Base-by-base conservation (phyloP, 2,329 filamentous ascomycete species). In the Trichophaea hybrida region DNA sequence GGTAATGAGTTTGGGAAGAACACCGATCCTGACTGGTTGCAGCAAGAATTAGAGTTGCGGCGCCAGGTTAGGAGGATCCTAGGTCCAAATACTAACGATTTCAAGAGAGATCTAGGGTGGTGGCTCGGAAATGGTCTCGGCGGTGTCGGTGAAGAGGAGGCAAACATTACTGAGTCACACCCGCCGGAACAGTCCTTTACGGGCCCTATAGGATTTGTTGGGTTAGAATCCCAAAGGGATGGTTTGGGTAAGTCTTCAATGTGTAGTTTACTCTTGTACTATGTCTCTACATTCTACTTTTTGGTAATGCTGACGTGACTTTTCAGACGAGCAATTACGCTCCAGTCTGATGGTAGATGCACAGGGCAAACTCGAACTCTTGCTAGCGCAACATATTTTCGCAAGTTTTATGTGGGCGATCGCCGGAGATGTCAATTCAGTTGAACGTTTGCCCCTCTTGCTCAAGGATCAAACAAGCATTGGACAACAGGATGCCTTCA, bases 331-430 rank as follows among this genome's bases (percentile, higher is more conserved):
- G 2, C 10, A 43, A 50, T 17, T 10, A 50, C 10, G 24, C 10
- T n/a, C 46, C 1, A 4, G 13, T 50, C 24, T 24, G 37, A 55
- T 35, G 7, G 49, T 48, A 3, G 53, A 63, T n/a, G 64, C 62
- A 4, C 48, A 65, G 34, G 51, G 35, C 5, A 24, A 62, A 2
- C 54, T 68, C 15, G 48, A 61, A 51, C 35, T 40, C 6, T n/a
- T 68, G 2, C 69, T 64, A 44, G 64, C 69, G 4, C 66, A 69
- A 35, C 57, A 71, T 32, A 64, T 71, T 34, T 68, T 71, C n/a
- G 66, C 68, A 1, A 37, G 65, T 1, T 71, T 71, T 59, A 68
- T 71, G 66, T 66, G 66, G 49, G 61, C 68, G 5, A 46, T 61
- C 49, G 37, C 37, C 1, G 13, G 8, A 3, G 7, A 57, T n/a